A percentile compares a stretch with the other conserved stretches of the same genome.
Evolutionary conservation across 2,329 filamentous ascomycete species (phyloP).

Genomic region (Acarospora socialis): DNA sequence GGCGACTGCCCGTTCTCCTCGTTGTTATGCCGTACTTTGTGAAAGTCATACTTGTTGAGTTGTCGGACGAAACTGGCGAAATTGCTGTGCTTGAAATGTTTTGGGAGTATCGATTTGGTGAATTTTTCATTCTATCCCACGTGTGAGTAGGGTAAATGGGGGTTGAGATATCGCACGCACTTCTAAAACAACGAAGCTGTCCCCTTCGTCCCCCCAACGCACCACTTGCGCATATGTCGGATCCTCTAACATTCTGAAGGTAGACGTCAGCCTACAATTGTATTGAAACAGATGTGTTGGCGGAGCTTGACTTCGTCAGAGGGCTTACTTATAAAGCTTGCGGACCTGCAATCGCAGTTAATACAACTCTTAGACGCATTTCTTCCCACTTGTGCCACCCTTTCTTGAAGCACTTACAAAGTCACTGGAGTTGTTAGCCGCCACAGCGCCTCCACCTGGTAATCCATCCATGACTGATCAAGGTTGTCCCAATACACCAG

Average conservation of each 20-base stretch:
- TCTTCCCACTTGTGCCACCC: conserved; percentile 11
- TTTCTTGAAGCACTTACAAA: conserved; percentile 53
- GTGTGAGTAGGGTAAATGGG: conserved; percentile 8
- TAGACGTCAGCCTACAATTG: conserved; percentile 5
- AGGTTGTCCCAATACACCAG: too few species aligned
- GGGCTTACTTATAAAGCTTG: conserved; percentile 86
- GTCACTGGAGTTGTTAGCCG: conserved; percentile 78
- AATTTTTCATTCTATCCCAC: conserved; percentile 78
- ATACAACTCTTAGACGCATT: conserved; percentile 14
- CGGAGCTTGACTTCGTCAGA: conserved; percentile 6
- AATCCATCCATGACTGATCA: conserved; percentile 35
- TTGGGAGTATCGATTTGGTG: conserved; percentile 89
- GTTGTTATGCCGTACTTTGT: conserved; percentile 88
- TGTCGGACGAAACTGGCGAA: conserved; percentile 95
- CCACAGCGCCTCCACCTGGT: conserved; percentile 27
- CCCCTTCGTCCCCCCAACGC: conserved; percentile 85
- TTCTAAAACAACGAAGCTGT: conserved; percentile 95
- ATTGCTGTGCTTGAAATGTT: conserved; percentile 98
- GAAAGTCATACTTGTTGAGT: conserved; percentile 95
- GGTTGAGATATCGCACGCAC: too few species aligned
- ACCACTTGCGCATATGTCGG: conserved; percentile 86
- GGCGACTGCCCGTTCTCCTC: conserved; percentile 71
- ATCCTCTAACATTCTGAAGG: conserved; percentile 80
- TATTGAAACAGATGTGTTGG: conserved; percentile 1
- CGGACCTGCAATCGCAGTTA: conserved; percentile 52